These are phyloP conservation scores for Cylindricascospora bacillispora DNA, from an alignment of 1,139 yeast species.

Conservation along the genomic window DNA sequence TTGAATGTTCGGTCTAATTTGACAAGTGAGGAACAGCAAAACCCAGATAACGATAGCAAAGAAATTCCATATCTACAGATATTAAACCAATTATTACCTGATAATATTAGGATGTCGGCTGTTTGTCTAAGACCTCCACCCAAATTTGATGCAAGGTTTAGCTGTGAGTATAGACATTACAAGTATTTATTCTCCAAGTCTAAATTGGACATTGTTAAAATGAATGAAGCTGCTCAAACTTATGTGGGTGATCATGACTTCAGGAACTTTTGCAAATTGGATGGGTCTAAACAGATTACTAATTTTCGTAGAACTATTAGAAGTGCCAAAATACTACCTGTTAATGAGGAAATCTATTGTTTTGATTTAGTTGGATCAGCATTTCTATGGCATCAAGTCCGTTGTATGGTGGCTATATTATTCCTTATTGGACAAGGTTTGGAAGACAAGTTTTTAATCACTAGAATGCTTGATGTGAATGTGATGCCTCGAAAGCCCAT, in stretches of 20 bases:
- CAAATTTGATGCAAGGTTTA: slow-evolving; percentile 83
- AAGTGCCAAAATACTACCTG: slow-evolving; percentile 36
- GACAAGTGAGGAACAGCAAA: slow-evolving; percentile 41
- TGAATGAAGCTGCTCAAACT: slow-evolving; percentile 55
- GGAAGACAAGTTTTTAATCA: slow-evolving; percentile 49
- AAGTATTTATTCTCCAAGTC: slow-evolving; percentile 55
- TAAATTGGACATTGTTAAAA: slow-evolving; percentile 47
- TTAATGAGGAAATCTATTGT: slow-evolving; percentile 38
- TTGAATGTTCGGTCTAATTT: slow-evolving; percentile 61
- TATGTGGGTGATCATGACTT: slow-evolving; percentile 79
- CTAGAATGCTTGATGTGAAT: slow-evolving; percentile 45
- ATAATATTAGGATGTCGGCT: slow-evolving; percentile 72
- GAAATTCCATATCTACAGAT: slow-evolving; percentile 72
- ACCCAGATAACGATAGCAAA: slow-evolving; percentile 40
- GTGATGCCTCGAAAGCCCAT: slow-evolving; percentile 58
- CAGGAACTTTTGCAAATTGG: slow-evolving; percentile 87
- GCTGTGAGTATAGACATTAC: slow-evolving; percentile 75
- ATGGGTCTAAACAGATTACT: slow-evolving; percentile 83
- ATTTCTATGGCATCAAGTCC: slow-evolving; percentile 95
- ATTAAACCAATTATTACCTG: slow-evolving; percentile 65
- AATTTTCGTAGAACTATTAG: slow-evolving; percentile 53
- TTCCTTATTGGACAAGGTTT: slow-evolving; percentile 68
- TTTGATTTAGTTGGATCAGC: slow-evolving; percentile 82
- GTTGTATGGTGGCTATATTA: slow-evolving; percentile 84
- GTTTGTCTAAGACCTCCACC: slow-evolving; percentile 72